Evolutionary conservation across 2,329 filamentous ascomycete species (phyloP).

Genomic region (Colletotrichum graminicola): DNA sequence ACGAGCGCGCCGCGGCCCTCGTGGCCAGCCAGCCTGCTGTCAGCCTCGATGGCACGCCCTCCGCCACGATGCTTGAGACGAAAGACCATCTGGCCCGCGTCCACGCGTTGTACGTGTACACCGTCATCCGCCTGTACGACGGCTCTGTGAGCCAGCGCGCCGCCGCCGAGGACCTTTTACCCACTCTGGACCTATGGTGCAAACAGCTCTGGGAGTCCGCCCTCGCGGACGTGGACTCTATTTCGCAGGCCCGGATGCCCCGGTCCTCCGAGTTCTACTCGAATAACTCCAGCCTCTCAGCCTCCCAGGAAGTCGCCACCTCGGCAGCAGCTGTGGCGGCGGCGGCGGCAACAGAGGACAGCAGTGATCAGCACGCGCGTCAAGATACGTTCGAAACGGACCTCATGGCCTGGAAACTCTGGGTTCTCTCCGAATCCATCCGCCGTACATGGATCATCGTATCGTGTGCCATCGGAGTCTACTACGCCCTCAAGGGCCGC

Average conservation of each 20-base stretch:
- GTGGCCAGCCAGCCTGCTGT: slow-evolving; percentile 24
- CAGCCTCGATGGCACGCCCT: slow-evolving; percentile 1
- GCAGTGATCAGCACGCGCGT: neutral
- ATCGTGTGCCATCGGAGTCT: slow-evolving; percentile 43
- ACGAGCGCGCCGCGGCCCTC: slow-evolving; percentile 42
- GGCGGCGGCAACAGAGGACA: neutral
- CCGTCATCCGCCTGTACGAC: slow-evolving; percentile 45
- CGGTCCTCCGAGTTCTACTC: slow-evolving; percentile 11
- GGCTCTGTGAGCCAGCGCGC: slow-evolving; percentile 45
- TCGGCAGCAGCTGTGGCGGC: neutral
- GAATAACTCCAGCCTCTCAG: neutral
- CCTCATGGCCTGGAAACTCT: slow-evolving; percentile 46
- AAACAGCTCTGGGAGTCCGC: slow-evolving; percentile 41
- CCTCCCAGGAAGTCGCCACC: neutral
- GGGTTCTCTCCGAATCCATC: slow-evolving; percentile 50
- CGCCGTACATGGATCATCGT: slow-evolving; percentile 48
- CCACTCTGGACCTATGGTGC: slow-evolving; percentile 42
- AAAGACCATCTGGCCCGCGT: slow-evolving; percentile 44
- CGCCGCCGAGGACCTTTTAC: slow-evolving; percentile 43
- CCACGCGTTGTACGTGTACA: slow-evolving; percentile 45
- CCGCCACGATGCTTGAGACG: slow-evolving; percentile 17
- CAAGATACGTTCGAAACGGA: slow-evolving; percentile 31
- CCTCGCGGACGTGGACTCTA: slow-evolving; percentile 29
- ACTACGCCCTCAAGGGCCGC: slow-evolving; percentile 41
- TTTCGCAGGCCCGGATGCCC: slow-evolving; percentile 4